A percentile compares a stretch with the other conserved stretches of the same genome.
Evolutionary conservation across 352 stramenopile species (phyloP).

Genomic region (Pythium graminicola): DNA sequence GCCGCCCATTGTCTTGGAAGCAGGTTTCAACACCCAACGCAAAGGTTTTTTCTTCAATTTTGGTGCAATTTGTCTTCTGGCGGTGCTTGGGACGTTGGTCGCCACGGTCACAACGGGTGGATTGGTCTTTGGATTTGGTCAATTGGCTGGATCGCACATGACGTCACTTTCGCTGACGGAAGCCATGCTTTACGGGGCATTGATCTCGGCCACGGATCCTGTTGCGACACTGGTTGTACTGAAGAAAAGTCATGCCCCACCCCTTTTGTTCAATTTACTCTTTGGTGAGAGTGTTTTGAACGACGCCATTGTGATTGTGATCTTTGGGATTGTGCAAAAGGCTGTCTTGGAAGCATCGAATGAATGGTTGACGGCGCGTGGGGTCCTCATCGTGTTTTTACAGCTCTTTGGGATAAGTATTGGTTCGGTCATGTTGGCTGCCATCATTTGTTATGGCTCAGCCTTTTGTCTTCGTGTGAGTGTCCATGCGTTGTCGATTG

Average conservation of each 20-base stretch:
- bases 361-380: conserved; percentile 8
- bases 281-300: conserved; percentile 89
- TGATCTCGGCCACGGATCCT: conserved; percentile 91
- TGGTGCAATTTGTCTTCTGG: conserved; percentile 33
- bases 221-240: conserved; percentile 91
- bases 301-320: conserved; percentile 53
- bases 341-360: conserved; percentile 21
- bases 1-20: conserved; percentile 57
- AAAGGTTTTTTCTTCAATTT: conserved; percentile 50
- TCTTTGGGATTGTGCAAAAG: conserved; percentile 21
- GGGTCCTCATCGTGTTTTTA: conserved; percentile 13
- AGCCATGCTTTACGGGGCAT: conserved; percentile 84
- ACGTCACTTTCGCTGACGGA: conserved; percentile 31
- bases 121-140: conserved; percentile 29
- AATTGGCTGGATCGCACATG: conserved; percentile 32
- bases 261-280: conserved; percentile 61
- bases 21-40: conserved; percentile 50
- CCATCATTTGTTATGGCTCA: conserved; percentile 37
- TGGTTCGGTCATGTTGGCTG: conserved; percentile 39
- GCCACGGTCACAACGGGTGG: conserved; percentile 37
- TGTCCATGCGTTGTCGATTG: too few relatives aligned
- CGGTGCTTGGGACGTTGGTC: conserved; percentile 42
- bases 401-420: conserved; percentile 26
- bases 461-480: conserved; percentile 35
- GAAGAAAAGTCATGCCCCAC: conserved; percentile 67